phyloP scores from a whole-genome alignment of 148 eudicot genomes.

The Agrostemma githago region DNA sequence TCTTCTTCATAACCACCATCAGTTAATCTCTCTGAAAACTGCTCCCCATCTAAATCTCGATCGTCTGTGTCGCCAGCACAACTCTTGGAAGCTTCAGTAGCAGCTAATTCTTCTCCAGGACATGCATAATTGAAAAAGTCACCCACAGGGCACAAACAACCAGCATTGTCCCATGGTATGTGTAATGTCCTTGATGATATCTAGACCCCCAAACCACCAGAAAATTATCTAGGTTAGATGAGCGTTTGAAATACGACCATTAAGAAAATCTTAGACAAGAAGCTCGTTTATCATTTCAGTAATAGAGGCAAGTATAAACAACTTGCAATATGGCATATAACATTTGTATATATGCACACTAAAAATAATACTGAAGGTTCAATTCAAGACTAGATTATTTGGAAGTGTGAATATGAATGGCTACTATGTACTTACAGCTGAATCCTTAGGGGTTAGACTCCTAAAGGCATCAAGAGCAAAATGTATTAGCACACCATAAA shows the following conservation, averaged over 20 bases:
- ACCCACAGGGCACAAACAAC: constrained; percentile 95
- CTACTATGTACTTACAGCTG: neutral
- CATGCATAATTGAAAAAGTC: constrained; percentile 90
- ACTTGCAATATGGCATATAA: neutral
- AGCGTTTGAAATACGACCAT: neutral
- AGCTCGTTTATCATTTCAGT: neutral
- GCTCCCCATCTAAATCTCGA: constrained; percentile 24
- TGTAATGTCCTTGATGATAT: constrained; percentile 94
- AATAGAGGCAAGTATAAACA: neutral
- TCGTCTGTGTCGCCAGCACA: constrained; percentile 27
- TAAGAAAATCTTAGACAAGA: neutral
- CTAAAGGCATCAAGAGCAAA: neutral
- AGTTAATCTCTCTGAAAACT: constrained; percentile 42
- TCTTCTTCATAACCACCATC: constrained; percentile 88
- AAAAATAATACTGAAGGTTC: neutral
- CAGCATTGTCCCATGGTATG: constrained; percentile 90
- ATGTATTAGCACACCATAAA: too few species aligned
- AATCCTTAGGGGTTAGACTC: neutral
- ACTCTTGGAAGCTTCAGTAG: constrained; percentile 13
- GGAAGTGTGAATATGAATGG: neutral
- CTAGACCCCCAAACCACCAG: constrained; percentile 32
- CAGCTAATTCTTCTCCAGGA: constrained; percentile 64
- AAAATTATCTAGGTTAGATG: constrained; percentile 13
- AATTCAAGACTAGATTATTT: neutral
- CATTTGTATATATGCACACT: neutral